Evolutionary conservation across 352 stramenopile genomes (phyloP).

Genomic region (Globisporangium canariense): DNA sequence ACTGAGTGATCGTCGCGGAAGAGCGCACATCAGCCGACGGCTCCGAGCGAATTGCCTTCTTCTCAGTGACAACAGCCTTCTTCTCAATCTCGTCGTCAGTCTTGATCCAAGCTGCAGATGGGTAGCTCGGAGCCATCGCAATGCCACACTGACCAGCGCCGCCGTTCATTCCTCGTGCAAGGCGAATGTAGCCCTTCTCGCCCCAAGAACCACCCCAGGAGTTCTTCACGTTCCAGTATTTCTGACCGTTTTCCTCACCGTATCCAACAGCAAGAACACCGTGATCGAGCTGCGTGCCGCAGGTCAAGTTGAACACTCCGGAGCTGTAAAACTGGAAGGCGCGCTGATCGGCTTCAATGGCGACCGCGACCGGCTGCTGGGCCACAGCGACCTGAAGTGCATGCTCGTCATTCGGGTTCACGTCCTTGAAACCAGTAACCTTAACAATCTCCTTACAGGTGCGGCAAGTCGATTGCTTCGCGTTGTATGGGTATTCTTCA

Average conservation of each 20-base stretch:
- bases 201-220: constrained; percentile 94
- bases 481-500: constrained; percentile 94
- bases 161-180: constrained; percentile 71
- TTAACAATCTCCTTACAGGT: constrained; percentile 83
- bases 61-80: not conserved
- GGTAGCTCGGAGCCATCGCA: constrained; percentile 71
- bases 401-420: constrained; percentile 78
- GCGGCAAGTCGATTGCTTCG: constrained; percentile 62
- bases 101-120: constrained; percentile 41
- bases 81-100: constrained; percentile 9
- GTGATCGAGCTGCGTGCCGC: constrained; percentile 94
- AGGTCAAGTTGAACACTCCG: constrained; percentile 87
- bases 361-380: constrained; percentile 92
- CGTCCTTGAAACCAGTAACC: constrained; percentile 89
- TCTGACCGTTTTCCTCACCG: constrained; percentile 78
- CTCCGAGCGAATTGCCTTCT: constrained; percentile 7
- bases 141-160: constrained; percentile 68
- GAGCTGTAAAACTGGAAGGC: constrained; percentile 96
- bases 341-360: constrained; percentile 92
- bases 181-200: constrained; percentile 90
- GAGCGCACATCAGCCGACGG: constrained; percentile 45
- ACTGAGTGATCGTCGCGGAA: constrained; percentile 78
- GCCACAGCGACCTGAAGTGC: constrained; percentile 88
- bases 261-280: constrained; percentile 97
- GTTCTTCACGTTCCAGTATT: constrained; percentile 97